Evolutionary conservation across 2,329 filamentous ascomycete genomes (phyloP).

Genomic region (Paecilomyces formosus): DNA sequence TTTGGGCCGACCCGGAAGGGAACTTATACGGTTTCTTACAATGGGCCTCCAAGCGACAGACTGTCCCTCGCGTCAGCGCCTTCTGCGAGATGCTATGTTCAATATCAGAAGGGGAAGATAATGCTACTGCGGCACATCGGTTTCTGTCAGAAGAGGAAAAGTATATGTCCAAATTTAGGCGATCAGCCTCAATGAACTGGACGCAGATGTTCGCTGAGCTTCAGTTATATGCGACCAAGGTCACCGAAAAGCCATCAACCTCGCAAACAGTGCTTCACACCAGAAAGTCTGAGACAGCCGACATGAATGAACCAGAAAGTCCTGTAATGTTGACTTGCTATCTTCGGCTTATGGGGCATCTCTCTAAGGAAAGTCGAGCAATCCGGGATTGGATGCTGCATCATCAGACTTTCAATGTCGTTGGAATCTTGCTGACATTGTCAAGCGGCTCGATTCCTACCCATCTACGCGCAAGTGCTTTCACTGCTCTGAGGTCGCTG

Average conservation of each 20-base stretch:
- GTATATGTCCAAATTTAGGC: slow-evolving; percentile 68
- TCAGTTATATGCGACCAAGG: slow-evolving; percentile 70
- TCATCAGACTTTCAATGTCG: slow-evolving; percentile 59
- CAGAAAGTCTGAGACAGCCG: slow-evolving; percentile 55
- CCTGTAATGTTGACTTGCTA: slow-evolving; percentile 97
- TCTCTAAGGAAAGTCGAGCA: slow-evolving; percentile 64
- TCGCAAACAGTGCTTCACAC: slow-evolving; percentile 51
- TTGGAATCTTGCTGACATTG: slow-evolving; percentile 68
- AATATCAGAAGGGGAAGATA: slow-evolving; percentile 73
- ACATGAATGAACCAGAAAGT: slow-evolving; percentile 84
- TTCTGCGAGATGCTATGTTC: slow-evolving; percentile 96
- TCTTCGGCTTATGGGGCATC: slow-evolving; percentile 74
- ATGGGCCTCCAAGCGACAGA: slow-evolving; percentile 92
- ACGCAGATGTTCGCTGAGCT: slow-evolving; percentile 87
- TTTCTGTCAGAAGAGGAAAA: slow-evolving; percentile 83
- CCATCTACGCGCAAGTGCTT: slow-evolving; percentile 74
- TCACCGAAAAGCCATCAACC: slow-evolving; percentile 61
- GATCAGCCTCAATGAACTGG: slow-evolving; percentile 83
- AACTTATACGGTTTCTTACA: slow-evolving; percentile 92
- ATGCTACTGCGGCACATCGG: slow-evolving; percentile 75
- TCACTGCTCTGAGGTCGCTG: slow-evolving; percentile 67
- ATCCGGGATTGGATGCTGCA: slow-evolving; percentile 69
- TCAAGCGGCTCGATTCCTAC: slow-evolving; percentile 69
- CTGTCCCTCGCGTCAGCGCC: slow-evolving; percentile 89
- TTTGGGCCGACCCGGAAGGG: slow-evolving; percentile 88